Evolutionary conservation across 768 basidiomycete species (phyloP), one percentile per base, ranked within the genome.

Genomic region (Amanita muscaria): DNA sequence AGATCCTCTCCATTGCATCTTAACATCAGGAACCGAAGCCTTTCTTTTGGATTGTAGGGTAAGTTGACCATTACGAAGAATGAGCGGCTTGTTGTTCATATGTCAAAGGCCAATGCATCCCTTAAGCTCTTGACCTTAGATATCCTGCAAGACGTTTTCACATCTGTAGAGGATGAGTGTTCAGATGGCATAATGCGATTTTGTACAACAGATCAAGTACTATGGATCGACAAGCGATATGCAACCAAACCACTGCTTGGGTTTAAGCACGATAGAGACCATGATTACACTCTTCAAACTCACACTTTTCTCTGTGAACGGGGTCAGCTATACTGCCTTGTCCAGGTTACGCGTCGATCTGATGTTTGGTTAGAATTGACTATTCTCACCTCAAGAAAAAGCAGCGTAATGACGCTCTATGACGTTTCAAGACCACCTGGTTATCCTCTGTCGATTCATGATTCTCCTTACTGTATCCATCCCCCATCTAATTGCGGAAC

Each of bases 151-250:
- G 66, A 73, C 39, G 42, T 70, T 1, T 56, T 87, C 14, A 83
- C 82, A 1, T 76, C 71, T 19, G 61, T 80, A 27, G 77, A 79
- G 50, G 59, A 68, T 47, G 56, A 63, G 14, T 50, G 51, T 5
- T 54, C 59, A 4, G 69, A 76, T 47, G 56, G 72, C 35, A 58
- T 80, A 30, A 53, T 80, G 23, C 70, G 74, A 2, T 50, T 85
- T 3, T 72, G 69, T 23, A 77, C 84, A 1, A 88, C 83, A 1
- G 65, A 63, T 1, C 69, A 81, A 35, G 52, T 88, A 12, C 50
- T 80, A 11, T 89, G 87, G 86, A 57, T 88, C 22, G 87, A 90
- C 54, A 63, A 68, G 22, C 73, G 86, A 24, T 73, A 69, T 52
- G 60, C 70, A n/a, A 56, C 56, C 18, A 75, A 64, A 47, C 82